Evolutionary conservation across 495 filamentous ascomycete genomes (phyloP).

Genomic region (Penicillium paxilli): DNA sequence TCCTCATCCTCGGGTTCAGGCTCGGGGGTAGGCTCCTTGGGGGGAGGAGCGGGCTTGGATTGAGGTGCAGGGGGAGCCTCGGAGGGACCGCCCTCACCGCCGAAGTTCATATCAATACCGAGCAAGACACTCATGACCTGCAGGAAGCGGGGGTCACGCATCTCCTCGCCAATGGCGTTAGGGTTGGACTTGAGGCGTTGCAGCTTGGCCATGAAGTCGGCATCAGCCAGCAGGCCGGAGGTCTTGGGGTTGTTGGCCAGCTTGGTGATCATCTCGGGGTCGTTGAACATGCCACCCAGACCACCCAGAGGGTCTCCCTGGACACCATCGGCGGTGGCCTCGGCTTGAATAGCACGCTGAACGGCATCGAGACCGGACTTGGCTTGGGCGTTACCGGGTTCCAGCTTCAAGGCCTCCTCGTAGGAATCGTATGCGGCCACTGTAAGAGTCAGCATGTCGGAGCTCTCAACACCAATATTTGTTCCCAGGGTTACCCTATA

Average conservation of each 20-base stretch:
- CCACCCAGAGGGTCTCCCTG: constrained; percentile 69
- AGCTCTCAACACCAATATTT: neutral
- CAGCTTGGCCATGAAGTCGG: constrained; percentile 86
- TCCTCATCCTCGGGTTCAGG: constrained; percentile 77
- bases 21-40: constrained; percentile 63
- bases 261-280: constrained; percentile 86
- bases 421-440: constrained; percentile 84
- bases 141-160: constrained; percentile 88
- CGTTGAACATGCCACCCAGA: constrained; percentile 87
- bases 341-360: constrained; percentile 82
- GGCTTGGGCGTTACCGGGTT: constrained; percentile 88
- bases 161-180: constrained; percentile 71
- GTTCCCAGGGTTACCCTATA: neutral
- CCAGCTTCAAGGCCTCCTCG: constrained; percentile 85
- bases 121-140: constrained; percentile 92
- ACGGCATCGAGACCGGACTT: constrained; percentile 83
- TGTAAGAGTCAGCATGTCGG: constrained; percentile 19
- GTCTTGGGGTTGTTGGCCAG: constrained; percentile 94
- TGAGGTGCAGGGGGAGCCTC: constrained; percentile 64
- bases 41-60: constrained; percentile 48
- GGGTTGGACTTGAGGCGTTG: constrained; percentile 79
- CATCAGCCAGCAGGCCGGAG: constrained; percentile 76
- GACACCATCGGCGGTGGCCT: constrained; percentile 66
- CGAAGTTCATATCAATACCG: constrained; percentile 92
- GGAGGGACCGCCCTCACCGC: constrained; percentile 48